Evolutionary conservation across 768 basidiomycete species (phyloP).

Genomic region (Postia placenta): DNA sequence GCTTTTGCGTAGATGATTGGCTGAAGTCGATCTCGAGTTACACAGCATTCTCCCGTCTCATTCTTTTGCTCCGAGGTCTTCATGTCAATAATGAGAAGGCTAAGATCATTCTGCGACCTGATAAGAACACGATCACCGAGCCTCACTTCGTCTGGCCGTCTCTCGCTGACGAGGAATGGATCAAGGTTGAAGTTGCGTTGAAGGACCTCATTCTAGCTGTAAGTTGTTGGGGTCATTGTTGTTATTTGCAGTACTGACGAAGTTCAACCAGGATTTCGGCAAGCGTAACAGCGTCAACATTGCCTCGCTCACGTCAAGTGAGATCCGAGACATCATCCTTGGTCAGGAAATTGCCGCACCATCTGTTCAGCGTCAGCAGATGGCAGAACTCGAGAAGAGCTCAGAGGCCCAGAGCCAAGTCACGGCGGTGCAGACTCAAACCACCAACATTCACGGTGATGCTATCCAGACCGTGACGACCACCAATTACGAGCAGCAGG

Average conservation of each 20-base stretch:
- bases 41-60: constrained; percentile 97
- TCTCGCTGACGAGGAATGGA: constrained; percentile 92
- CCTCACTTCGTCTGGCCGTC: constrained; percentile 98
- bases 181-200: constrained; percentile 97
- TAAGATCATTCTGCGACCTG: constrained; percentile 95
- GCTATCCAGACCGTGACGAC: constrained; percentile 94
- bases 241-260: constrained; percentile 12
- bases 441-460: constrained; percentile 96
- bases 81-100: constrained; percentile 99
- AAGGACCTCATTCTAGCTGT: constrained; percentile 93
- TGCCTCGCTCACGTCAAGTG: constrained; percentile 91
- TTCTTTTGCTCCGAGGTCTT: constrained; percentile 91
- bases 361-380: constrained; percentile 94
- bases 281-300: constrained; percentile 99
- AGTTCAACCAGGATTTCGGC: constrained; percentile 73
- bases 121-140: constrained; percentile 95
- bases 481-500: constrained; percentile 95
- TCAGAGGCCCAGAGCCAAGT: constrained; percentile 92
- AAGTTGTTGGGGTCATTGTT: constrained; percentile 22
- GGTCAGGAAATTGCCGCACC: constrained; percentile 98
- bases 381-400: constrained; percentile 98
- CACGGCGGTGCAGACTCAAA: constrained; percentile 95
- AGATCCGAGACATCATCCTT: constrained; percentile 96
- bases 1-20: constrained; percentile 77
- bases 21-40: constrained; percentile 98